A percentile compares a stretch with the other conserved stretches of the same genome.
These are phyloP conservation scores for Isoetes taiwanensis DNA, from an alignment of 75 land plant species.

Conservation along the genomic window DNA sequence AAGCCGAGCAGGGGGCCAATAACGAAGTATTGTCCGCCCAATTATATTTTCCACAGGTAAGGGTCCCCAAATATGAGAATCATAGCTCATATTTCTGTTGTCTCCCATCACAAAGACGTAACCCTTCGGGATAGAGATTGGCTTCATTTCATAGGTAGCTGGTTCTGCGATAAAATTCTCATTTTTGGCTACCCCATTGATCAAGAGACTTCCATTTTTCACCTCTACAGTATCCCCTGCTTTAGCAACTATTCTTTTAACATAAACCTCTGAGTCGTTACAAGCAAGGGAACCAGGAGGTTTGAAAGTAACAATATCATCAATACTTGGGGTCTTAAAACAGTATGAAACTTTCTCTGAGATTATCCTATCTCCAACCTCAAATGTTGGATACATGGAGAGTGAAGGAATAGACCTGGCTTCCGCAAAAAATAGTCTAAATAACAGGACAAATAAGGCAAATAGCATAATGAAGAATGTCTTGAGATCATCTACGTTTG, in stretches of 20 bases:
- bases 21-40: background rate
- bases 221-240: background rate
- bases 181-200: background rate
- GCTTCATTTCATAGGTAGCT: background rate
- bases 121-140: background rate
- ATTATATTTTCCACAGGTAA: constrained; percentile 1
- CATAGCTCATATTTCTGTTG: constrained; percentile 4
- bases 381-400: constrained; percentile 15
- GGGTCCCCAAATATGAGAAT: background rate
- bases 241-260: background rate
- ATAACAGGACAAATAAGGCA: too few species aligned
- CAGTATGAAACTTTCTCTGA: constrained; percentile 8
- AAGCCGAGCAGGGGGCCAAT: background rate
- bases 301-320: background rate
- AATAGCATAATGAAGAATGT: too few species aligned
- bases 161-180: background rate
- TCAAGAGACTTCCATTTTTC: background rate
- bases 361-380: constrained; percentile 12
- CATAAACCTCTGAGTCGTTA: background rate
- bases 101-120: constrained; percentile 3
- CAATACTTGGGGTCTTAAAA: background rate
- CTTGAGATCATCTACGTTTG: too few species aligned
- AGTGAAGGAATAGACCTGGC: constrained; percentile 4
- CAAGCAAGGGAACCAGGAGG: background rate
- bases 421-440: constrained; percentile 6